Base-by-base conservation (phyloP, 106 monocot species). In the Dioscorea alata region DNA sequence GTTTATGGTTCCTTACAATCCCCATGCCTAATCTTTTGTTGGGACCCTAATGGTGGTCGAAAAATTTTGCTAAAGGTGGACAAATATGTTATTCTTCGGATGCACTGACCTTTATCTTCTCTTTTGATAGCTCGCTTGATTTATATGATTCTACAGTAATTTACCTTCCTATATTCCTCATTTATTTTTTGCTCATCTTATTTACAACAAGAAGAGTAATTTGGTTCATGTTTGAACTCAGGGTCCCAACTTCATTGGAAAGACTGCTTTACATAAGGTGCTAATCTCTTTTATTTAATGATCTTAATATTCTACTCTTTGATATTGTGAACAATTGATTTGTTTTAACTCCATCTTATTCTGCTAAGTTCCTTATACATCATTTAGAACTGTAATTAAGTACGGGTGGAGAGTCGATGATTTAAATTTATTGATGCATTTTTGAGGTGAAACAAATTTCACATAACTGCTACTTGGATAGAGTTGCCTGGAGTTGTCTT, bases 191-290 rank as follows among this genome's bases (percentile, higher is more conserved):
- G 54, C 18, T 54, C 4, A 0, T 18, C 13, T 54, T 18, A 54
- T 5, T 54, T 54, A 19, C 42, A 42, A 42, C 5, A 42, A 42
- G 42, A 42, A 10, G 42, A 8, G 42, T 42, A 42, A 42, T 35
- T 17, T 9, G 65, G 34, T 14, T 21, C 25, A 22, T 65, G 9
- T 65, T 61, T 78, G 23, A 73, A 87, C 88, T 71, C 83, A 95
- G 95, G 83, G 61, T 10, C 76, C 79, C 15, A 74, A 86, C 42
- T 95, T 95, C 60, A 79, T 95, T 64, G 82, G 77, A 49, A 82
- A 88, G 31, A 84, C 74, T 68, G 86, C 81, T 48, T 66, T 58
- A 15, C 88, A 95, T 77, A 91, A 95, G 95, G 95, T 95, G 80
- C 28, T 19, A 4, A 7, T 66, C n/a, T 32, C 17, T 64, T 63